These are phyloP conservation scores for Plasmopara halstedii DNA, from an alignment of 352 stramenopile species.

Conservation along the genomic window DNA sequence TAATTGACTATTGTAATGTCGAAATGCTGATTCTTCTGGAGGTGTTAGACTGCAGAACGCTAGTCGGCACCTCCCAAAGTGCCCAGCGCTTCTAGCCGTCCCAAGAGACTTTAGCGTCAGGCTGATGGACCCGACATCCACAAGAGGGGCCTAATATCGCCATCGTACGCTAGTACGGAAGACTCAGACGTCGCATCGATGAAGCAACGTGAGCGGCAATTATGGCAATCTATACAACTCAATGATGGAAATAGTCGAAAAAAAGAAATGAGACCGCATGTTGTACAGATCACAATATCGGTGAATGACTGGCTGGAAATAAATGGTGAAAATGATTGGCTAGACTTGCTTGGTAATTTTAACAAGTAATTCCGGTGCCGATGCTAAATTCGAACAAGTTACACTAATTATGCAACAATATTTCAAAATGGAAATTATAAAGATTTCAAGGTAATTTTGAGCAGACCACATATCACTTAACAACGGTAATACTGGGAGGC, in stretches of 20 bases:
- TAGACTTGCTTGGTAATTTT: no score
- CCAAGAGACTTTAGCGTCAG: constrained; percentile 58
- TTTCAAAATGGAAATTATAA: no score
- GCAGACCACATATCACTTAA: no score
- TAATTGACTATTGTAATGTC: constrained; percentile 26
- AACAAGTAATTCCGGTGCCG: no score
- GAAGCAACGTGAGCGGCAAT: constrained; percentile 63
- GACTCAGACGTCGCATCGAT: constrained; percentile 44
- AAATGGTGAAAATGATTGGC: background rate
- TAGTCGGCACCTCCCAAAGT: constrained; percentile 48
- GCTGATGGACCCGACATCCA: constrained; percentile 78
- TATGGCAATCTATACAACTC: constrained; percentile 13
- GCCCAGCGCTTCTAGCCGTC: constrained; percentile 65
- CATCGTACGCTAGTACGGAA: constrained; percentile 43
- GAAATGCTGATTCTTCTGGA: constrained; percentile 79
- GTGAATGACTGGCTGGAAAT: background rate
- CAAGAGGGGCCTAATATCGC: constrained; percentile 55
- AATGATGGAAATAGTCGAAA: background rate
- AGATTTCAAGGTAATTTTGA: no score
- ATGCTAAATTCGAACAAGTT: no score
- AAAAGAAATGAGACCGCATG: background rate
- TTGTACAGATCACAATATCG: background rate
- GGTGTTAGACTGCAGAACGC: constrained; percentile 51
- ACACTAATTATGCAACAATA: no score
- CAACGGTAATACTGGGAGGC: no score